Conservation (phyloP, 495 filamentous ascomycete species). For the Penicillium canescens region DNA sequence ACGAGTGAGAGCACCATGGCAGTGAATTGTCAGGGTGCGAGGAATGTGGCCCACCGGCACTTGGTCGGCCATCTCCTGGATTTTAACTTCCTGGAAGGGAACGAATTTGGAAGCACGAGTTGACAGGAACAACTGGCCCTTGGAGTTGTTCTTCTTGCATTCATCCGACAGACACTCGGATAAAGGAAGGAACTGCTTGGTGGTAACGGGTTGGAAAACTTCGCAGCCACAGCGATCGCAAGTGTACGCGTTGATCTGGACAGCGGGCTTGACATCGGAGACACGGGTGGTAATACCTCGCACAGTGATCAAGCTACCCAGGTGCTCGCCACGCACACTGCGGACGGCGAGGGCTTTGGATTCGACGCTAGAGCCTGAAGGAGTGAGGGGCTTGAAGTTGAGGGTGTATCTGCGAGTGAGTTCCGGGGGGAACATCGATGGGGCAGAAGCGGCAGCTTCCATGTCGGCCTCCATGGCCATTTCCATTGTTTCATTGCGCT, state of each 20-base stretch:
- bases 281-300: constrained; percentile 94
- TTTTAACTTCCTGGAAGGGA: constrained; percentile 97
- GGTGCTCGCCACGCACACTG: constrained; percentile 86
- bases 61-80: constrained; percentile 98
- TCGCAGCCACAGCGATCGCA: constrained; percentile 96
- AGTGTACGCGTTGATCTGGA: constrained; percentile 94
- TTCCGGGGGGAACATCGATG: constrained; percentile 77
- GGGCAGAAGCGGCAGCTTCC: constrained; percentile 50
- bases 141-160: constrained; percentile 86
- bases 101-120: constrained; percentile 95
- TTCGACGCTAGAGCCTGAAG: constrained; percentile 64
- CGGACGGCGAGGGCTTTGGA: constrained; percentile 88
- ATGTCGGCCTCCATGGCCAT: constrained; percentile 67
- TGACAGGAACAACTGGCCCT: constrained; percentile 89
- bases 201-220: constrained; percentile 93
- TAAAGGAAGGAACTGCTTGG: constrained; percentile 86
- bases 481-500: constrained; percentile 75
- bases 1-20: constrained; percentile 80
- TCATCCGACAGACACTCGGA: constrained; percentile 82
- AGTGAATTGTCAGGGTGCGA: constrained; percentile 82
- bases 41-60: constrained; percentile 98
- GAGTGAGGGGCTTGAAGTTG: constrained; percentile 87
- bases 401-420: constrained; percentile 93
- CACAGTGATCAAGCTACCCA: constrained; percentile 90
- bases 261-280: constrained; percentile 96